Percentiles rank a stretch among this genome's conserved stretches.
phyloP scores from a whole-genome alignment of 2,329 filamentous ascomycete species.

The Fusarium phyllophilum region DNA sequence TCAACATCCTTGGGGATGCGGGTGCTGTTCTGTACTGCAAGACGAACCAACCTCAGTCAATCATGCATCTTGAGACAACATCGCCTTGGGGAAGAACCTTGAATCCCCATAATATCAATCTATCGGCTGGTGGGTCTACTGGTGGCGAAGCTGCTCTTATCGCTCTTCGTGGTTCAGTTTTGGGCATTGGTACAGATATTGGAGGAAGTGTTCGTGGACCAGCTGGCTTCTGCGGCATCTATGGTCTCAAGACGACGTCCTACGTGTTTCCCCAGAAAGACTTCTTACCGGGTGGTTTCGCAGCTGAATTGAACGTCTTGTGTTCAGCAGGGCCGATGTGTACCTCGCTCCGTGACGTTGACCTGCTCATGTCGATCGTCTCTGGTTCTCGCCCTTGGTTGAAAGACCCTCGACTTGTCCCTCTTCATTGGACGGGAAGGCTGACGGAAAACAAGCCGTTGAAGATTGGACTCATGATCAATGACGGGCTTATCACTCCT shows the following conservation, averaged over 20 bases:
- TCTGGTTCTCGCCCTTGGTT: slow-evolving; percentile 41
- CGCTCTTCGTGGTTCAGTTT: slow-evolving; percentile 50
- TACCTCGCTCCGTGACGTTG: slow-evolving; percentile 47
- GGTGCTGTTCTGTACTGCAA: slow-evolving; percentile 60
- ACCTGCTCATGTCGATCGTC: slow-evolving; percentile 47
- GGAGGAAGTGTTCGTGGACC: slow-evolving; percentile 50
- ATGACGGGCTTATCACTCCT: slow-evolving; percentile 51
- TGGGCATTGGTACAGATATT: slow-evolving; percentile 54
- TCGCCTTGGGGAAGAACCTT: slow-evolving; percentile 69
- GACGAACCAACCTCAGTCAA: slow-evolving; percentile 71
- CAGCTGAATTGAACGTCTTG: slow-evolving; percentile 49
- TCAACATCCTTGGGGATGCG: slow-evolving; percentile 63
- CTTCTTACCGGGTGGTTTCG: slow-evolving; percentile 37
- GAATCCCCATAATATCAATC: slow-evolving; percentile 68
- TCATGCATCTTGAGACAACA: slow-evolving; percentile 65
- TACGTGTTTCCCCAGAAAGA: slow-evolving; percentile 42
- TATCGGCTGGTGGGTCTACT: slow-evolving; percentile 70
- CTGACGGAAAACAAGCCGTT: slow-evolving; percentile 17
- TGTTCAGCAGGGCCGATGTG: slow-evolving; percentile 50
- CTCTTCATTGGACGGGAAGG: slow-evolving; percentile 44
- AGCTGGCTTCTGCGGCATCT: slow-evolving; percentile 45
- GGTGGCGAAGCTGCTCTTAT: slow-evolving; percentile 62
- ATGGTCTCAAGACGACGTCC: slow-evolving; percentile 37
- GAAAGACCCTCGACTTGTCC: slow-evolving; percentile 46
- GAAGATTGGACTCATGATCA: slow-evolving; percentile 55